Base-by-base conservation (phyloP, 2,329 filamentous ascomycete genomes). In the Penicillium sp. region DNA sequence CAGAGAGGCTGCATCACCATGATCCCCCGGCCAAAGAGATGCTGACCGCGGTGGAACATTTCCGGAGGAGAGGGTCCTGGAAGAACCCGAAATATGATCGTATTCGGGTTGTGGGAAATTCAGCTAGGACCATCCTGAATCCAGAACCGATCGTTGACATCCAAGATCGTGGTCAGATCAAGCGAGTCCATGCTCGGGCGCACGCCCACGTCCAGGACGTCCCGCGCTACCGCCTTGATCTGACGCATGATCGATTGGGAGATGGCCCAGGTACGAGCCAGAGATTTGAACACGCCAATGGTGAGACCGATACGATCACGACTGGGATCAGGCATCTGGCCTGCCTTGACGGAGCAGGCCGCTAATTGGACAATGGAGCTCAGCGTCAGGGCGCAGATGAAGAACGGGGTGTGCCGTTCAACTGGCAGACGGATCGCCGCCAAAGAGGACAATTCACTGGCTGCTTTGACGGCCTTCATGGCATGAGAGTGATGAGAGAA, bases 341-440 rank as follows among this genome's bases (percentile, higher is more conserved):
- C 54, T 80, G 88, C 70, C 50, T 77, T 79, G 67, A 81, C 80
- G 6, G 85, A 86, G 86, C 91, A 96, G 62, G 90, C 90, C 56
- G 89, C 91, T 24, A 96, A 82, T 69, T 95, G 90, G 4, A 94
- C 89, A 66, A 93, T 89, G 6, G 90, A 91, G 18, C 89, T 89
- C 54, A 94, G 80, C 1, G 90, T 90, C 51, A 95, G 80, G 40
- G 90, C 88, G 70, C 91, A 95, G 36, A 89, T 90, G 77, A 95
- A 92, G 76, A 94, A 93, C 58, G 92, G 91, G 0, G 87, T 92
- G 75, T 96, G 91, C 35, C 85, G 86, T 4, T 88, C 82, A 2
- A 94, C 79, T 0, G 87, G 84, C 54, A 70, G 65, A 16, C 73
- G 73, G 57, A 75, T 74, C 4, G 88, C 86, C 0, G 90, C 89